These are phyloP conservation scores for Penicillium paneum DNA, from an alignment of 2,329 filamentous ascomycete genomes.

Conservation along the genomic window DNA sequence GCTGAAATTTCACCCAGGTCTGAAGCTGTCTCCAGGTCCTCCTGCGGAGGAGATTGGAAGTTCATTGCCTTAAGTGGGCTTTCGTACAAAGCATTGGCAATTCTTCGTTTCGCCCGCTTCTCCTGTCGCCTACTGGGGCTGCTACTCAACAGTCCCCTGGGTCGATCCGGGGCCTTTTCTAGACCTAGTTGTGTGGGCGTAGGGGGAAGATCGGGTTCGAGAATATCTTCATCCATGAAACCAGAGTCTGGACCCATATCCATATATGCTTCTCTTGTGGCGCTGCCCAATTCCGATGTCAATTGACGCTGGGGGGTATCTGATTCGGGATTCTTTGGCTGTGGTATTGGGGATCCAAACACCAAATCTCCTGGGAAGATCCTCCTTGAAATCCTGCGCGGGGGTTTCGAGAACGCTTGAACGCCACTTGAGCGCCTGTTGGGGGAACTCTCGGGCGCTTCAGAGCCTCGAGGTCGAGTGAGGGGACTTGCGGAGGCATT, in stretches of 20 bases:
- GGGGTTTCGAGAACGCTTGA: slow-evolving; percentile 37
- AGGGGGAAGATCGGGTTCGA: slow-evolving; percentile 63
- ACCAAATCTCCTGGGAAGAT: slow-evolving; percentile 31
- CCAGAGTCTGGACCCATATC: slow-evolving; percentile 17
- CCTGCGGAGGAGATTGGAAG: slow-evolving; percentile 14
- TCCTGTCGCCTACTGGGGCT: slow-evolving; percentile 36
- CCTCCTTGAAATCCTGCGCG: slow-evolving; percentile 34
- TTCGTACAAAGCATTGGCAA: slow-evolving; percentile 21
- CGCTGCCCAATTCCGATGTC: slow-evolving; percentile 32
- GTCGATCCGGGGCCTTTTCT: slow-evolving; percentile 33
- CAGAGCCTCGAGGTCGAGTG: slow-evolving; percentile 13
- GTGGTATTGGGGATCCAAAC: slow-evolving; percentile 28
- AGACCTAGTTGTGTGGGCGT: slow-evolving; percentile 43
- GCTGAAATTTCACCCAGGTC: slow-evolving; percentile 17
- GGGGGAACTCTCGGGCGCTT: slow-evolving; percentile 22
- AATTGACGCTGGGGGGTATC: slow-evolving; percentile 35
- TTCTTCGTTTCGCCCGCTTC: slow-evolving; percentile 26
- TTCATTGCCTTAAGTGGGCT: slow-evolving; percentile 32
- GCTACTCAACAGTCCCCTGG: slow-evolving; percentile 33
- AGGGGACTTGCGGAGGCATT: slow-evolving; percentile 28
- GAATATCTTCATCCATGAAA: slow-evolving; percentile 32
- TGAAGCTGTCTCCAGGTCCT: slow-evolving; percentile 12
- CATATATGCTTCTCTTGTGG: slow-evolving; percentile 24
- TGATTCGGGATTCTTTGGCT: slow-evolving; percentile 7
- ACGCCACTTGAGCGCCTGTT: slow-evolving; percentile 30